These are phyloP conservation scores for Boletus subcaerulescens DNA, from an alignment of 768 basidiomycete genomes.

Conservation along the genomic window DNA sequence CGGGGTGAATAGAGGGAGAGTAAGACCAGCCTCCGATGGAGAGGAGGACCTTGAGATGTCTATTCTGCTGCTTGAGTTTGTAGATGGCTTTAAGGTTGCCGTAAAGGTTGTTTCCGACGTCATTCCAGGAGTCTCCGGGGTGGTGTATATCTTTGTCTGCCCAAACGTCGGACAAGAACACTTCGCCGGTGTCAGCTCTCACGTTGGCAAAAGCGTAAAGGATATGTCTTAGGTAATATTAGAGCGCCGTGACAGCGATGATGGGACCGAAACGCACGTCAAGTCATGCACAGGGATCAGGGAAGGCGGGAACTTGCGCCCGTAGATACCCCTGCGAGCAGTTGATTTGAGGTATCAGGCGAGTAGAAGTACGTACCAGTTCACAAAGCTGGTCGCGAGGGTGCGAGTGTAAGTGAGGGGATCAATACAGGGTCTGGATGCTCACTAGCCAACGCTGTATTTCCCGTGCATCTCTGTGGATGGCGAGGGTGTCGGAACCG, in stretches of 20 bases:
- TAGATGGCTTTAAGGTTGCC: constrained; percentile 95
- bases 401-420: constrained; percentile 10
- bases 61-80: constrained; percentile 80
- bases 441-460: constrained; percentile 81
- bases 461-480: constrained; percentile 50
- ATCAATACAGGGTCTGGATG: constrained; percentile 12
- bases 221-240: constrained; percentile 62
- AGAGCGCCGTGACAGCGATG: constrained; percentile 4
- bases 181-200: constrained; percentile 79
- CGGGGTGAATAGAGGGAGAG: constrained; percentile 80
- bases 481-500: constrained; percentile 13
- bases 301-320: constrained; percentile 85
- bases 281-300: constrained; percentile 80
- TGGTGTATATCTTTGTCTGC: constrained; percentile 98
- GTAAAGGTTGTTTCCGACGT: constrained; percentile 85
- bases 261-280: constrained; percentile 53
- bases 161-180: constrained; percentile 87
- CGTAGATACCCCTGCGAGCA: constrained; percentile 84
- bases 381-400: constrained; percentile 56
- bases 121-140: constrained; percentile 93
- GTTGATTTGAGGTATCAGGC: constrained; percentile 6
- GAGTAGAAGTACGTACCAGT: constrained; percentile 50
- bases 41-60: constrained; percentile 76
- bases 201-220: constrained; percentile 94
- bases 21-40: constrained; percentile 98